These are phyloP conservation scores for Pythium aquatile DNA, from an alignment of 352 stramenopile genomes.

Conservation along the genomic window DNA sequence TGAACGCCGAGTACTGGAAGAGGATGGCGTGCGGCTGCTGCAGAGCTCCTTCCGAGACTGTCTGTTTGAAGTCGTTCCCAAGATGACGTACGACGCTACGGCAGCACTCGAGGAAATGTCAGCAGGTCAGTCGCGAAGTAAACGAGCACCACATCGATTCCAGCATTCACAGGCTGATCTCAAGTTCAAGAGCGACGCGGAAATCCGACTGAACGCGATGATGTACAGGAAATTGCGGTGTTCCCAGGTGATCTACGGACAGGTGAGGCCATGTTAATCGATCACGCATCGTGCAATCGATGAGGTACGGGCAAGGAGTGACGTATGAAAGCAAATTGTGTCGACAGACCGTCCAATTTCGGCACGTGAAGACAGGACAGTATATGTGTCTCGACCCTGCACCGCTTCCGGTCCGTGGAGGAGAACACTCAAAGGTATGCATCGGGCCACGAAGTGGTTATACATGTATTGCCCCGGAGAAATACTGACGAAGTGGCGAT, in stretches of 20 bases:
- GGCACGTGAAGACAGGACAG: slow-evolving; percentile 58
- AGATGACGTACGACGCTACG: slow-evolving; percentile 74
- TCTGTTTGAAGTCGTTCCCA: slow-evolving; percentile 69
- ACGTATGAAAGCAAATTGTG: background rate
- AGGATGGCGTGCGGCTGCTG: slow-evolving; percentile 39
- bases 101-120: slow-evolving; percentile 34
- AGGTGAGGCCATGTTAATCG: slow-evolving; percentile 30
- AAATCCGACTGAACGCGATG: slow-evolving; percentile 61
- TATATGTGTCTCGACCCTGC: slow-evolving; percentile 53
- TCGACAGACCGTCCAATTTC: slow-evolving; percentile 54
- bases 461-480: too few relatives aligned
- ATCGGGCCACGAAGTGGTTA: too few relatives aligned
- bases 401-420: slow-evolving; percentile 47
- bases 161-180: slow-evolving; percentile 37
- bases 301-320: too few relatives aligned
- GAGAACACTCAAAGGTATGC: slow-evolving; percentile 48
- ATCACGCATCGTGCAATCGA: background rate
- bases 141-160: slow-evolving; percentile 9
- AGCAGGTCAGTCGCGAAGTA: background rate
- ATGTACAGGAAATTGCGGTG: slow-evolving; percentile 71
- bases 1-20: slow-evolving; percentile 38
- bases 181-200: slow-evolving; percentile 68
- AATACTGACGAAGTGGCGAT: background rate
- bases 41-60: slow-evolving; percentile 62
- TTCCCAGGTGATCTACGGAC: slow-evolving; percentile 60